phyloP scores from a whole-genome alignment of 1,139 yeast species.

The Protomyces arabidopsidicola region DNA sequence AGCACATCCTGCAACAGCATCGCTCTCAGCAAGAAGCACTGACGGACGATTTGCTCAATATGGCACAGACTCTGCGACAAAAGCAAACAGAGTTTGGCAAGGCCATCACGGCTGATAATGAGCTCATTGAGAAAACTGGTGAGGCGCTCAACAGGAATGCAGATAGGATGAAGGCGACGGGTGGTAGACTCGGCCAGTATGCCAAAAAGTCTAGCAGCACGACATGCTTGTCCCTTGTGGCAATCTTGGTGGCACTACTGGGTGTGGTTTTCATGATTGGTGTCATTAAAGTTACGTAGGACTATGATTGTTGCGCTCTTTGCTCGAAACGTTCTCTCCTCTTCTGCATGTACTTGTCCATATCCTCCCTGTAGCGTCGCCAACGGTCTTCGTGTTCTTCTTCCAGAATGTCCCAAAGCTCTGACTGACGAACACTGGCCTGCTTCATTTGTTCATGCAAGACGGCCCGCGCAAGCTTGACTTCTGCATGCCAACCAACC shows the following conservation, averaged over 20 bases:
- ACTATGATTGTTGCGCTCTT: not conserved
- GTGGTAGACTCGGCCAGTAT: constrained; percentile 18
- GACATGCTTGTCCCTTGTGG: constrained; percentile 9
- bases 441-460: constrained; percentile 4
- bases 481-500: constrained; percentile 12
- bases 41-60: constrained; percentile 17
- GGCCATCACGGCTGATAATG: constrained; percentile 22
- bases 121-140: constrained; percentile 21
- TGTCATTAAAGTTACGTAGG: constrained; percentile 3
- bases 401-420: constrained; percentile 12
- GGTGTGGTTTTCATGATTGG: constrained; percentile 14
- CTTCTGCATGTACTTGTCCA: not conserved
- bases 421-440: not conserved
- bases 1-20: constrained; percentile 22
- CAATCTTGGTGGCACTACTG: constrained; percentile 14
- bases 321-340: not conserved
- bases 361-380: not conserved
- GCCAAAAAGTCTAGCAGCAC: constrained; percentile 19
- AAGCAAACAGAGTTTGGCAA: constrained; percentile 20
- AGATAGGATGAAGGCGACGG: constrained; percentile 13
- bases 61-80: constrained; percentile 23
- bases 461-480: constrained; percentile 2
- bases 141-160: constrained; percentile 20
- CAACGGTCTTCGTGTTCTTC: not conserved
- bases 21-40: constrained; percentile 23